Percentiles rank a stretch among this genome's conserved stretches.
Evolutionary conservation across 768 basidiomycete species (phyloP).

Genomic region (Cystobasidium ongulense): DNA sequence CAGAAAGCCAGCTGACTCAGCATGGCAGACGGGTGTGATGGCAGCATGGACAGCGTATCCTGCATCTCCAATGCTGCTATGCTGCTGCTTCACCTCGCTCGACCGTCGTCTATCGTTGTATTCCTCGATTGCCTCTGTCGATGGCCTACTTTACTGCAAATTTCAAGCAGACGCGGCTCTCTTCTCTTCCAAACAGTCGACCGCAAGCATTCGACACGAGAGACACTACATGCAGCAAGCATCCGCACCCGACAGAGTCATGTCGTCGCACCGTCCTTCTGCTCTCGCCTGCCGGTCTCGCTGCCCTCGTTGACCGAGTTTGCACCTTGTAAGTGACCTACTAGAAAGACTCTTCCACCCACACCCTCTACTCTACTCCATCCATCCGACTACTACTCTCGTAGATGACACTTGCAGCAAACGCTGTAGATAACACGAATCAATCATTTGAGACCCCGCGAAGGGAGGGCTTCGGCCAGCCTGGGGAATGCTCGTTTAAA

Average conservation of each 20-base stretch:
- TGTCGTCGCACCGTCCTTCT: too few relatives aligned
- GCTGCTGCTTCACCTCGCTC: background rate
- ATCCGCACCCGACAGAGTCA: too few relatives aligned
- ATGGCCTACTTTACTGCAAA: background rate
- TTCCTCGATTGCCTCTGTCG: background rate
- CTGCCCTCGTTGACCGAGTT: background rate
- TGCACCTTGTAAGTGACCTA: background rate
- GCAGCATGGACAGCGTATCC: too few relatives aligned
- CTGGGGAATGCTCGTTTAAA: slow-evolving; percentile 27
- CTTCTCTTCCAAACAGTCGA: background rate
- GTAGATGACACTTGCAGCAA: slow-evolving; percentile 11
- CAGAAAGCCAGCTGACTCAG: background rate
- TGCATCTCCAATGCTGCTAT: too few relatives aligned
- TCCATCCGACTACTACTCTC: background rate
- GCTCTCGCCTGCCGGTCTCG: too few relatives aligned
- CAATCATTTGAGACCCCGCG: background rate
- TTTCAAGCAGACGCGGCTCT: slow-evolving; percentile 4
- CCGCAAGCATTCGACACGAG: background rate
- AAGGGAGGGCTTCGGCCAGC: background rate
- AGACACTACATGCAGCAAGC: too few relatives aligned
- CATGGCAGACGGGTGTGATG: background rate
- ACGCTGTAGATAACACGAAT: slow-evolving; percentile 14
- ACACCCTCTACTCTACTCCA: background rate
- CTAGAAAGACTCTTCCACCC: too few relatives aligned
- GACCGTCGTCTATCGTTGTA: background rate